Evolutionary conservation across 2,329 filamentous ascomycete genomes (phyloP), one percentile per base, ranked within the genome.

Genomic region (Coleophoma cylindrospora): DNA sequence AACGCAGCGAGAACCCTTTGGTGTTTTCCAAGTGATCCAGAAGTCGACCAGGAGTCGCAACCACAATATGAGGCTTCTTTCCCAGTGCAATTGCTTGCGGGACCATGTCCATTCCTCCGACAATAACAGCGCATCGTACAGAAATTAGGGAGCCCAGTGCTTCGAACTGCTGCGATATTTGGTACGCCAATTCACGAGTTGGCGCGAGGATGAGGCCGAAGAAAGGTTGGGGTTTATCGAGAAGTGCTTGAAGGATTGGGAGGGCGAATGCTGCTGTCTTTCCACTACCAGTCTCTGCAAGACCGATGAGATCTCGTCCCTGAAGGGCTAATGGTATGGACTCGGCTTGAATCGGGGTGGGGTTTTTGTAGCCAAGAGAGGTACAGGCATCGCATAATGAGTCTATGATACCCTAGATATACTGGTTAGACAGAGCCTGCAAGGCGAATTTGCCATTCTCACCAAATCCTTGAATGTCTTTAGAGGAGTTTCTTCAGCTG

Each of bases 31-130:
- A 74, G 61, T 99, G 94, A 62, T 97, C 94, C 4, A 96, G 75
- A 19, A 96, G 73, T 50, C 92, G 83, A 47, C 91, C 92, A 0
- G 92, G 92, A 0, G 92, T 96, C 0, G 92, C 92, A 37, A 97
- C 91, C 19, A 97, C 76, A 21, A 99, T 85, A 63, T 99, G 94
- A 8, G 94, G 94, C 61, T 92, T 92, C 77, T 96, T 96, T n/a
- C 88, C 90, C 0, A 99, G 79, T 0, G 91, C 87, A 56, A 99
- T 95, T 1, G 87, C 72, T 67, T 99, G 94, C 0, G 89, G 81
- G 1, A 96, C 88, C 89, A 96, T 96, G 57, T 97, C 92, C 76
- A 97, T 84, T 40, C 94, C 94, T 61, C 94, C 94, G 1, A 97
- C 89, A 40, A 99, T 83, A 14, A 92, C 85, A 7, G 89, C 86